phyloP scores from a whole-genome alignment of 2,329 filamentous ascomycete species.

The Ophiocordyceps camponoti-leonardi region DNA sequence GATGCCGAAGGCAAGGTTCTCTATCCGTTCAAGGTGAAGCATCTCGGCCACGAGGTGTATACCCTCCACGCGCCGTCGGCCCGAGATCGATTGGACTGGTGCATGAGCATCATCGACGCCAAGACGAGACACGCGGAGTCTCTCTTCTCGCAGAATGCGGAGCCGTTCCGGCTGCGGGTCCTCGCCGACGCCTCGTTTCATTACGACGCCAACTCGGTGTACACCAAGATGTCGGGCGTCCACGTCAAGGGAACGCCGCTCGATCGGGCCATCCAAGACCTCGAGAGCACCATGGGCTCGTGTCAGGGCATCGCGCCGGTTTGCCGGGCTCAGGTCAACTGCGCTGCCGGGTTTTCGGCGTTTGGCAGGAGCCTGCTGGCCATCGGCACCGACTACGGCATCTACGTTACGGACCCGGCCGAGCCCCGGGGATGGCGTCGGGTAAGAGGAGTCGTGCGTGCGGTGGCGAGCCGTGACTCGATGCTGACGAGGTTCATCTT shows the following conservation, averaged over 20 bases:
- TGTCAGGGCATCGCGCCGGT: constrained; percentile 58
- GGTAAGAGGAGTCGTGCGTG: constrained; percentile 38
- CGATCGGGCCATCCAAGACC: constrained; percentile 75
- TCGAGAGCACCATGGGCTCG: constrained; percentile 61
- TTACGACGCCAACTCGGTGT: constrained; percentile 46
- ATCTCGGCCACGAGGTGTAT: constrained; percentile 85
- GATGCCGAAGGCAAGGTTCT: constrained; percentile 69
- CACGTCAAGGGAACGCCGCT: constrained; percentile 81
- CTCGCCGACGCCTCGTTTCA: constrained; percentile 86
- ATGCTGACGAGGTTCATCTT: neutral
- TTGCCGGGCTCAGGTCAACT: constrained; percentile 77
- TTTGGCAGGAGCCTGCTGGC: constrained; percentile 78
- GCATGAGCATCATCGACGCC: constrained; percentile 79
- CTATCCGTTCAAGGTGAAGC: constrained; percentile 91
- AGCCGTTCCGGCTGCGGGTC: constrained; percentile 83
- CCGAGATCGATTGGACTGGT: constrained; percentile 72
- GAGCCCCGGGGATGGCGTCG: constrained; percentile 84
- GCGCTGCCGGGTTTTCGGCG: constrained; percentile 75
- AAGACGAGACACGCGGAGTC: constrained; percentile 88
- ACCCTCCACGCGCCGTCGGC: constrained; percentile 71
- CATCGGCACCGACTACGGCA: constrained; percentile 86
- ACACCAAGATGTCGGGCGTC: constrained; percentile 46
- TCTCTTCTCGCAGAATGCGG: constrained; percentile 79
- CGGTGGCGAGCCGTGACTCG: neutral
- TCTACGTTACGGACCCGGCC: constrained; percentile 74